Base-by-base conservation (phyloP, 2,329 filamentous ascomycete genomes). In the Fusarium sp. region DNA sequence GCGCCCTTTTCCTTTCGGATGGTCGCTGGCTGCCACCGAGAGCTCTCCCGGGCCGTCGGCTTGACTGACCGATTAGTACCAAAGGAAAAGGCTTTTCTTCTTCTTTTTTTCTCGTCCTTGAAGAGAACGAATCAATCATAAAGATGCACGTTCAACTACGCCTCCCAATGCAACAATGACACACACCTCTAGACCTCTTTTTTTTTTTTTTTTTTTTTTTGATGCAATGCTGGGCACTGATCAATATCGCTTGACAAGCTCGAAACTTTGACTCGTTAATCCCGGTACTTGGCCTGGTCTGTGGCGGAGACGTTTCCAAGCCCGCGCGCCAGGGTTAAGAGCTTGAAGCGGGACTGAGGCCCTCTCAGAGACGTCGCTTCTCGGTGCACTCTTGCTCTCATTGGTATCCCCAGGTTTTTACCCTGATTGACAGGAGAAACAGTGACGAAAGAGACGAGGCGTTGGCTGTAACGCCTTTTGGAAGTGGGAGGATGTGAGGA, bases 321-420 rank as follows among this genome's bases (percentile, higher is more conserved):
- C 60, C 61, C 55, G 57, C 19, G 42, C 32, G 47, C 47, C 52
- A 37, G 61, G 61, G 48, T 65, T 32, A 27, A 36, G 52, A 49
- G 52, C 52, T 63, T 52, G 59, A 46, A 45, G 61, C 61, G 61
- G 61, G 55, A 53, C 55, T 61, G 46, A 56, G 42, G 29, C 32
- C 44, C 44, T 52, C 47, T 42, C 21, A 54, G 51, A 53, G 46
- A 51, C 56, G 43, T 66, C 67, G 67, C 67, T 70, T 70, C 63
- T 70, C 67, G 67, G 67, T 15, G 49, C 46, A 55, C 36, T 49
- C 46, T 53, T 35, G n/a, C 15, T 67, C 63, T 67, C 56, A 70
- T 70, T 70, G 67, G 67, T 63, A 70, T 68, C 67, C 67, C 67
- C 65, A 54, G 63, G 35, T 66, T 68, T 68, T 66, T 61, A 25